Evolutionary conservation across 306 rosid species (phyloP).

Genomic region (Pyrus bretschneideri): DNA sequence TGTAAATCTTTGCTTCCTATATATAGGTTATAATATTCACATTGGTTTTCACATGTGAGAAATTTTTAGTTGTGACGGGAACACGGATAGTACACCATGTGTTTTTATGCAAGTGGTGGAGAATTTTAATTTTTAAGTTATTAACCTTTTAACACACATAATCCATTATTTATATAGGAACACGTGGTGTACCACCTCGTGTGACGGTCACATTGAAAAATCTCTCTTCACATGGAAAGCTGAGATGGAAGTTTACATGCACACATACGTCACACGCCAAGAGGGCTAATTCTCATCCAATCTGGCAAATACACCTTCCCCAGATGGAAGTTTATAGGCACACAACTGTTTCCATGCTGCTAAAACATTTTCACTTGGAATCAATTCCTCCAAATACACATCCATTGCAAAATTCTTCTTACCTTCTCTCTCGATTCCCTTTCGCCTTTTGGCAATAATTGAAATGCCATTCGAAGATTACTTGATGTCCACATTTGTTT

Average conservation of each 20-base stretch:
- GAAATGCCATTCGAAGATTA: constrained; percentile 72
- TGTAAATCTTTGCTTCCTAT: neutral
- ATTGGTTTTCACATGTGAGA: neutral
- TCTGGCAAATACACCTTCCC: constrained; percentile 46
- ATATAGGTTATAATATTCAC: neutral
- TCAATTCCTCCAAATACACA: constrained; percentile 44
- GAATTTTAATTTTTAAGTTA: too few species aligned
- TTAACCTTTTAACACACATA: too few species aligned
- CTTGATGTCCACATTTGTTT: constrained; percentile 30
- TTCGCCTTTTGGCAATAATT: constrained; percentile 48
- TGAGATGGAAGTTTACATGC: constrained; percentile 16
- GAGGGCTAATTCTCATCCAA: constrained; percentile 2
- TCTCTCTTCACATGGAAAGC: constrained; percentile 3
- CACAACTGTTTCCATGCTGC: neutral
- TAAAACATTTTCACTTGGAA: constrained; percentile 22
- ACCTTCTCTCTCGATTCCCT: constrained; percentile 24
- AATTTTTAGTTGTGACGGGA: too few species aligned
- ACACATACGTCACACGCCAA: constrained; percentile 2
- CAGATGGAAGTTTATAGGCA: constrained; percentile 15
- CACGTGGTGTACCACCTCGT: too few species aligned
- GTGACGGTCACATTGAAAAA: too few species aligned
- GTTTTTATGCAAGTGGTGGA: too few species aligned
- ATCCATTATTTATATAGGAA: too few species aligned
- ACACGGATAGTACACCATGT: too few species aligned
- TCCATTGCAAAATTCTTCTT: constrained; percentile 34